Conservation (phyloP, 768 basidiomycete species). For the Tricholoma saponaceum region DNA sequence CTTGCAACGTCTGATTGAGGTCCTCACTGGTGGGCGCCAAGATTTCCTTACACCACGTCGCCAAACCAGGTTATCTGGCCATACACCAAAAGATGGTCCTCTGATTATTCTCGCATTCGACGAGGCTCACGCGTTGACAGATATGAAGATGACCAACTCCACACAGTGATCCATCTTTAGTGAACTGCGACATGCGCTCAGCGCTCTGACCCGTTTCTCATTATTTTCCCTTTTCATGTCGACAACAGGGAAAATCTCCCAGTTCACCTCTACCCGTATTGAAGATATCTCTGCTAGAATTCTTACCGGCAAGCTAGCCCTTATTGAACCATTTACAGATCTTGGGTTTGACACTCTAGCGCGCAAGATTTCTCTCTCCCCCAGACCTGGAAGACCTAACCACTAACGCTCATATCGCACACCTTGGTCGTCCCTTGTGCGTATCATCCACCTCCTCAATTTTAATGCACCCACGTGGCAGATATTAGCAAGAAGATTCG, state of each 20-base stretch:
- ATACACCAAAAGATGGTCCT: neutral
- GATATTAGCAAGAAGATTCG: too few relatives aligned
- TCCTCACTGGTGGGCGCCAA: neutral
- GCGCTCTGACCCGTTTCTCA: neutral
- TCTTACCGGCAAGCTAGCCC: neutral
- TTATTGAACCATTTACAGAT: neutral
- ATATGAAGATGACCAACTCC: neutral
- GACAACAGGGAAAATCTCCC: neutral
- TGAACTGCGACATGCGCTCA: neutral
- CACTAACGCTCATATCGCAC: neutral
- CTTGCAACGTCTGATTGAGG: neutral
- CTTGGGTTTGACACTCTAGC: neutral
- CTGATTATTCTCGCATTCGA: neutral
- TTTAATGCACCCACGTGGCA: neutral
- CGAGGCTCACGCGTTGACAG: neutral
- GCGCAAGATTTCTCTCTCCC: neutral
- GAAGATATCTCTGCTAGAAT: neutral
- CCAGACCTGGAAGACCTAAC: neutral
- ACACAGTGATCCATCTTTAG: neutral
- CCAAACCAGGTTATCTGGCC: too few relatives aligned
- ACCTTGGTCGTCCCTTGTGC: neutral
- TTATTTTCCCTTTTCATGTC: neutral
- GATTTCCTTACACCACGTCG: neutral
- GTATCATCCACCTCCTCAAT: neutral
- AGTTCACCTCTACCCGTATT: neutral